Percentiles rank a stretch among this genome's conserved stretches.
Evolutionary conservation across 495 filamentous ascomycete species (phyloP).

Genomic region (Clavariopsis aquatica): DNA sequence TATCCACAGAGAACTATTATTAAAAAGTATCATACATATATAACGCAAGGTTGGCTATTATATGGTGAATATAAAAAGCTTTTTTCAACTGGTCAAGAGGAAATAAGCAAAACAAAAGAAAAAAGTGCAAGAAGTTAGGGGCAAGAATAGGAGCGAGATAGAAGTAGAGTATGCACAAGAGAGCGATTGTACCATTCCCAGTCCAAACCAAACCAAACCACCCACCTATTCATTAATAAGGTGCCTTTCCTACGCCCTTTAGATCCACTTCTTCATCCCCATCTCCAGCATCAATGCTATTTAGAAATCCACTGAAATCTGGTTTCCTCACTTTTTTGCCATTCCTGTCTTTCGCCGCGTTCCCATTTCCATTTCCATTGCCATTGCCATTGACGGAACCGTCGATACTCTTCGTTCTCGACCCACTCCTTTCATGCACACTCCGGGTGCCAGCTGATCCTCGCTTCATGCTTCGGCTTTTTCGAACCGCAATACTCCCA

Average conservation of each 20-base stretch:
- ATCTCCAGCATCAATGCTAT: constrained; percentile 34
- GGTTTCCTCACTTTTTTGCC: constrained; percentile 17
- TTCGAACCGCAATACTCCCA: constrained; percentile 11
- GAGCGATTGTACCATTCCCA: background rate
- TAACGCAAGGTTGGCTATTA: too few relatives aligned
- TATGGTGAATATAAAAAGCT: too few relatives aligned
- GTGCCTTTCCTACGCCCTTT: constrained; percentile 15
- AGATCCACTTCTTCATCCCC: constrained; percentile 12
- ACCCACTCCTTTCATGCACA: constrained; percentile 15
- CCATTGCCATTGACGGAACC: constrained; percentile 3
- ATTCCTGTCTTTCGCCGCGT: background rate
- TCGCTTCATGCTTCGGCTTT: constrained; percentile 30
- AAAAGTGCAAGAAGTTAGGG: background rate
- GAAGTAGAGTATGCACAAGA: background rate
- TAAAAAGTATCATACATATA: too few relatives aligned
- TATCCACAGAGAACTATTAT: too few relatives aligned
- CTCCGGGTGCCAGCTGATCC: constrained; percentile 9
- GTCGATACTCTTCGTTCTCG: background rate
- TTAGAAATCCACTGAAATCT: constrained; percentile 37
- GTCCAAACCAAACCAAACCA: background rate
- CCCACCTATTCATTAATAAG: constrained; percentile 13
- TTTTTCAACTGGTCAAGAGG: background rate
- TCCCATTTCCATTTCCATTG: constrained; percentile 9
- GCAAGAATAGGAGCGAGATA: background rate
- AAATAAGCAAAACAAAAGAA: background rate